Conservation (phyloP, 1,284 basidiomycete species). For the Earliella scabrosa region DNA sequence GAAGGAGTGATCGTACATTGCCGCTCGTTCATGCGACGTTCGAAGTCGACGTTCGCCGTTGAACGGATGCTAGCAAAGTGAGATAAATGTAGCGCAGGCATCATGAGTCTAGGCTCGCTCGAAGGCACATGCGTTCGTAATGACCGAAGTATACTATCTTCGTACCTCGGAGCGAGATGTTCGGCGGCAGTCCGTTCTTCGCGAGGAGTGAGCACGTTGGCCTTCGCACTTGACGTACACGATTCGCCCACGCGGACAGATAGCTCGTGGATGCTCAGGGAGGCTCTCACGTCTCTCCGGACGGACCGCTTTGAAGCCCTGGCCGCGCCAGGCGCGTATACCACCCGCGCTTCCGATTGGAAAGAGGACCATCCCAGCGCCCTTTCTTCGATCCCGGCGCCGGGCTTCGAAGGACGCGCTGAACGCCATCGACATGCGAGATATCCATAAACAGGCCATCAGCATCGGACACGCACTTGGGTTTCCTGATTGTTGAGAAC, state of each 20-base stretch:
- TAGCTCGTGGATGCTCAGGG: background rate
- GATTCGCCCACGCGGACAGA: background rate
- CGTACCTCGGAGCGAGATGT: background rate
- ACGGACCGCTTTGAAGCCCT: background rate
- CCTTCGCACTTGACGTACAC: background rate
- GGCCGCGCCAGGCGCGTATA: too few species aligned
- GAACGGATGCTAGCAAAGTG: too few species aligned
- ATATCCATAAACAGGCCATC: background rate
- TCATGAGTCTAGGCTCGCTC: too few species aligned
- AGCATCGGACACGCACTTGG: background rate
- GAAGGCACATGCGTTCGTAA: too few species aligned
- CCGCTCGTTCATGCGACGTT: too few species aligned
- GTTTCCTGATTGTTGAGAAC: background rate
- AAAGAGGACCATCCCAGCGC: background rate
- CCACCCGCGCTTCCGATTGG: constrained; percentile 1
- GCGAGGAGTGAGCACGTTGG: background rate
- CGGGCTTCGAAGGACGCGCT: too few species aligned
- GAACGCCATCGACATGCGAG: background rate
- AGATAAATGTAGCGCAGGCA: too few species aligned
- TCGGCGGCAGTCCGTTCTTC: background rate
- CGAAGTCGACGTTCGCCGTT: too few species aligned
- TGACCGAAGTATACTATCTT: too few species aligned
- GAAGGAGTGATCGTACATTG: too few species aligned
- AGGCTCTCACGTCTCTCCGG: background rate
- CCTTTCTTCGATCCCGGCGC: too few species aligned